Conservation (phyloP, 805 yeast species). For the Myxozyma kluyveri region DNA sequence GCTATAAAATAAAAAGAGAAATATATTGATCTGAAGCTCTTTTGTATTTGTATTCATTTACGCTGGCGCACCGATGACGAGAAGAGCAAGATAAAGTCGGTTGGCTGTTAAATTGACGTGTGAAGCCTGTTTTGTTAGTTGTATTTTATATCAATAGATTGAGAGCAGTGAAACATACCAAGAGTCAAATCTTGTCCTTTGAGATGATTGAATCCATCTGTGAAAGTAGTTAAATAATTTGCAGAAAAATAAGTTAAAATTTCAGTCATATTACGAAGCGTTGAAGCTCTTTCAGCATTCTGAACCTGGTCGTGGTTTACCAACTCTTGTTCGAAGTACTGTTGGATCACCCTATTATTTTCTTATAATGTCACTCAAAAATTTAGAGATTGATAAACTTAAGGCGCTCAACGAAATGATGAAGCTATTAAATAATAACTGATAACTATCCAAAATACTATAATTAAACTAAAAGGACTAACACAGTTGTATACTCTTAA, state of each 20-base stretch:
- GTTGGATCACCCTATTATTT: constrained; percentile 22
- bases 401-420: constrained; percentile 28
- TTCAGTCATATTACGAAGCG: constrained; percentile 86
- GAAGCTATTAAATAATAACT: constrained; percentile 23
- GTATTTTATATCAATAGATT: no score
- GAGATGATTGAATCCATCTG: constrained; percentile 71
- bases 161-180: constrained; percentile 20
- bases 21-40: no score
- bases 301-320: constrained; percentile 70
- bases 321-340: constrained; percentile 19
- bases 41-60: not conserved
- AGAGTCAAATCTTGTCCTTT: constrained; percentile 79
- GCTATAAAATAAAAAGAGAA: constrained; percentile 39
- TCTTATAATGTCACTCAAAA: not conserved
- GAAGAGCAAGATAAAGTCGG: constrained; percentile 78
- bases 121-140: constrained; percentile 42
- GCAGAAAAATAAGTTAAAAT: constrained; percentile 79
- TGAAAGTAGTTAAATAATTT: constrained; percentile 75
- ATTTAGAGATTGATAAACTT: constrained; percentile 6
- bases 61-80: constrained; percentile 47
- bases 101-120: constrained; percentile 68
- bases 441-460: not conserved
- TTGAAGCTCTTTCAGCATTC: constrained; percentile 90
- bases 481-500: constrained; percentile 22
- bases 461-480: not conserved